A percentile compares a stretch with the other conserved stretches of the same genome.
Evolutionary conservation across 495 filamentous ascomycete species (phyloP).

Genomic region (Xylaria telfairii): DNA sequence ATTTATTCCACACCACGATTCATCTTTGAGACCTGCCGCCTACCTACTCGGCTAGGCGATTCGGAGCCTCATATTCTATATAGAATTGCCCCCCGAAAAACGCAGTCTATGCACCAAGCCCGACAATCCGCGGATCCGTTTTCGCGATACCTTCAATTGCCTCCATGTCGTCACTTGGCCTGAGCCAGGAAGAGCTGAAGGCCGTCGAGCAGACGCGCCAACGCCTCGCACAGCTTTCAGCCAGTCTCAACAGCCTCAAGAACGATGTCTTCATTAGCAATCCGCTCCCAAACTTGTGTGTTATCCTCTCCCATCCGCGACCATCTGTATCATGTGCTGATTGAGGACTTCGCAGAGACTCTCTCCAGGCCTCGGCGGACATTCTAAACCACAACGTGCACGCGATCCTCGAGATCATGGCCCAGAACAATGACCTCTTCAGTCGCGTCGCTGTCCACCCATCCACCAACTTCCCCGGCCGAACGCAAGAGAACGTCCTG

Average conservation of each 20-base stretch:
- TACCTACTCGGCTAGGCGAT: neutral
- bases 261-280: conserved; percentile 40
- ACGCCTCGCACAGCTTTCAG: conserved; percentile 70
- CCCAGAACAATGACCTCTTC: conserved; percentile 65
- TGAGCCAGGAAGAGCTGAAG: conserved; percentile 68
- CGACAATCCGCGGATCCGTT: neutral
- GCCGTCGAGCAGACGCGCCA: conserved; percentile 77
- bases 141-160: neutral
- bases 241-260: conserved; percentile 68
- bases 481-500: conserved; percentile 68
- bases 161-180: conserved; percentile 54
- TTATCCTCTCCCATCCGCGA: neutral
- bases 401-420: conserved; percentile 63
- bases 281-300: conserved; percentile 47
- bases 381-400: conserved; percentile 71
- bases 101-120: neutral
- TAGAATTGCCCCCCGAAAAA: neutral
- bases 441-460: conserved; percentile 72
- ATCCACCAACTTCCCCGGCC: conserved; percentile 74
- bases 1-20: neutral
- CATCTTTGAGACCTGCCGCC: neutral
- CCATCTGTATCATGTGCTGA: neutral
- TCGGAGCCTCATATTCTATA: neutral
- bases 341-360: conserved; percentile 55
- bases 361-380: conserved; percentile 69